Percentiles rank a stretch among this genome's conserved stretches.
Conservation (phyloP, 208 protist genomes). For the Porcisia deanei region DNA sequence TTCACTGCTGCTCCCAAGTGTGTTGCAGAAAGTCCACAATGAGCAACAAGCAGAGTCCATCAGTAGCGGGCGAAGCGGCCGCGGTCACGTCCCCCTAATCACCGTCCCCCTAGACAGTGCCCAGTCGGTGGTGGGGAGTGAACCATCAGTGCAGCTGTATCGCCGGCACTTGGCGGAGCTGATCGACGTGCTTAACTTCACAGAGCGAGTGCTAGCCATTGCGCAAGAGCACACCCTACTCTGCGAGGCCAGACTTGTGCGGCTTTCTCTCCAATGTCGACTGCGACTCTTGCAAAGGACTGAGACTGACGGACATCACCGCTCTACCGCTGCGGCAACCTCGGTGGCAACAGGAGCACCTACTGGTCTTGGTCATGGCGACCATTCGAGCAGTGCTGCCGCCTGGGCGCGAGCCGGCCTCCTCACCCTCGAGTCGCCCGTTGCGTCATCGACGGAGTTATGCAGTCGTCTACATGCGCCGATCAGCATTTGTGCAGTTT, state of each 20-base stretch:
- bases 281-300: conserved; percentile 17
- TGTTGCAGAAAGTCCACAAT: conserved; percentile 34
- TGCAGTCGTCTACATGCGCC: conserved; percentile 37
- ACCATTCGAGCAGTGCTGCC: background rate
- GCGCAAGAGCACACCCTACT: conserved; percentile 30
- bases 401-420: background rate
- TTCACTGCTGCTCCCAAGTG: conserved; percentile 47
- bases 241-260: conserved; percentile 47
- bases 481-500: conserved; percentile 63
- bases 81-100: background rate
- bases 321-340: background rate
- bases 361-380: background rate
- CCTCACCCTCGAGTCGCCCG: background rate
- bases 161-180: conserved; percentile 16
- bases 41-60: background rate
- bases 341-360: background rate
- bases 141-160: conserved; percentile 1
- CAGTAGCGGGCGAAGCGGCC: background rate
- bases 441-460: background rate
- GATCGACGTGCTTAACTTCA: conserved; percentile 29
- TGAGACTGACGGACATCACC: background rate
- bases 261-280: conserved; percentile 34
- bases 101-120: background rate
- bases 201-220: conserved; percentile 39
- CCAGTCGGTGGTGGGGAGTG: background rate